A percentile compares a stretch with the other conserved stretches of the same genome.
phyloP scores from a whole-genome alignment of 163 green algal species.

The Coccomyxa subellipsoidea region DNA sequence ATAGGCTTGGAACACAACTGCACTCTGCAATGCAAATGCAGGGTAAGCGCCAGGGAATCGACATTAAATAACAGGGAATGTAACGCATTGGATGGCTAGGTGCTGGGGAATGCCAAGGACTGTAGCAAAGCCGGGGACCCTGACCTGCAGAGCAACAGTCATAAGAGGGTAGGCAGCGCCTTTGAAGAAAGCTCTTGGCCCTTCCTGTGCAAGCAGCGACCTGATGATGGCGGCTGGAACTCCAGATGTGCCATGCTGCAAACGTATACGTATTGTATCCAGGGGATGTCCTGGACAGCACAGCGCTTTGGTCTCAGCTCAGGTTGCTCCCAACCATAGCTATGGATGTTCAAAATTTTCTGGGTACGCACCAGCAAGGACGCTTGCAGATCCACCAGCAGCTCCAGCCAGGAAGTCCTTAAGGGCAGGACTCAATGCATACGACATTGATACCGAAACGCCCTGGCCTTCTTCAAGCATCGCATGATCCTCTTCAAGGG shows the following conservation, averaged over 20 bases:
- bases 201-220: conserved; percentile 29
- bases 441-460: neutral
- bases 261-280: conserved; percentile 52
- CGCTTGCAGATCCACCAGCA: conserved; percentile 3
- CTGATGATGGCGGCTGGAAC: conserved; percentile 18
- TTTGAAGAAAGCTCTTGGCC: conserved; percentile 44
- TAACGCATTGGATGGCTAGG: too few relatives aligned
- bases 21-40: conserved; percentile 44
- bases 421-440: conserved; percentile 7
- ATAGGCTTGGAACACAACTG: conserved; percentile 59
- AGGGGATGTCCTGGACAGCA: conserved; percentile 58
- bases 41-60: neutral
- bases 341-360: too few relatives aligned
- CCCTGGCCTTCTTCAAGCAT: neutral
- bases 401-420: conserved; percentile 29
- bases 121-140: neutral
- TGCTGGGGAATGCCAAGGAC: too few relatives aligned
- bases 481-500: neutral
- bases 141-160: conserved; percentile 55
- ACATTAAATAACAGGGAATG: too few relatives aligned
- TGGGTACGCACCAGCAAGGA: neutral
- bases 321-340: too few relatives aligned
- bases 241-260: conserved; percentile 49
- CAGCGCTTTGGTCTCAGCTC: too few relatives aligned
- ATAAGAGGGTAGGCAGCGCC: conserved; percentile 58